phyloP scores from a whole-genome alignment of 1,284 basidiomycete genomes.

The Melampsora larici-populina region DNA sequence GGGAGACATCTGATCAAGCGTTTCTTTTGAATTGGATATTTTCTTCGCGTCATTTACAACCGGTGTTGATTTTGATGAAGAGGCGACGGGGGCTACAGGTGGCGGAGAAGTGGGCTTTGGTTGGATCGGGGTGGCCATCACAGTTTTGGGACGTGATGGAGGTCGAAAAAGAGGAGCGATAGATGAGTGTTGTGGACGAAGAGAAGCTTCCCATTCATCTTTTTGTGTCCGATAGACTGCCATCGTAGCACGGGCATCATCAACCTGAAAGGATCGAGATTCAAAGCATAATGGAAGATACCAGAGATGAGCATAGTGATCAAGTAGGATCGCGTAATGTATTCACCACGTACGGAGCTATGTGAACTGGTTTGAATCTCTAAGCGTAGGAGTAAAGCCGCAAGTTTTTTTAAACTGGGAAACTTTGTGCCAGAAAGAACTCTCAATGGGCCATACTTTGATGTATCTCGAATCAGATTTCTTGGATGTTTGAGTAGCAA shows the following conservation, averaged over 20 bases:
- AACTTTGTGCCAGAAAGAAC: slow-evolving; percentile 61
- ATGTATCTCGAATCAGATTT: slow-evolving; percentile 76
- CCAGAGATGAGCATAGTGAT: slow-evolving; percentile 18
- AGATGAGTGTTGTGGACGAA: too few relatives aligned
- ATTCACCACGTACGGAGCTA: slow-evolving; percentile 64
- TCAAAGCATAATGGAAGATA: slow-evolving; percentile 16
- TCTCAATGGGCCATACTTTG: slow-evolving; percentile 60
- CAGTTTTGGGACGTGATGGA: too few relatives aligned
- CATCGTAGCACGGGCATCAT: slow-evolving; percentile 93
- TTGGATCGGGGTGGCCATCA: too few relatives aligned
- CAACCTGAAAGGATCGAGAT: slow-evolving; percentile 61
- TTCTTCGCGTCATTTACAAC: too few relatives aligned
- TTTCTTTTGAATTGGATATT: too few relatives aligned
- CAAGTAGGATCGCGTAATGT: not conserved
- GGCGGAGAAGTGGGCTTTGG: too few relatives aligned
- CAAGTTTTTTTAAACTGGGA: slow-evolving; percentile 76
- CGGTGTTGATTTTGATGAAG: too few relatives aligned
- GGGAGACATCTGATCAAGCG: too few relatives aligned
- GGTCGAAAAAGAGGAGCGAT: too few relatives aligned
- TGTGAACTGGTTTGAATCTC: slow-evolving; percentile 85
- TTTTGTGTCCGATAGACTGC: slow-evolving; percentile 85
- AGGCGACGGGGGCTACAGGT: too few relatives aligned
- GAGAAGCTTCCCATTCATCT: slow-evolving; percentile 69
- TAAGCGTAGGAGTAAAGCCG: slow-evolving; percentile 74
- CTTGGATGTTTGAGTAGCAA: slow-evolving; percentile 86